Evolutionary conservation across 2,329 filamentous ascomycete species (phyloP).

Genomic region (Fusarium torulosum): DNA sequence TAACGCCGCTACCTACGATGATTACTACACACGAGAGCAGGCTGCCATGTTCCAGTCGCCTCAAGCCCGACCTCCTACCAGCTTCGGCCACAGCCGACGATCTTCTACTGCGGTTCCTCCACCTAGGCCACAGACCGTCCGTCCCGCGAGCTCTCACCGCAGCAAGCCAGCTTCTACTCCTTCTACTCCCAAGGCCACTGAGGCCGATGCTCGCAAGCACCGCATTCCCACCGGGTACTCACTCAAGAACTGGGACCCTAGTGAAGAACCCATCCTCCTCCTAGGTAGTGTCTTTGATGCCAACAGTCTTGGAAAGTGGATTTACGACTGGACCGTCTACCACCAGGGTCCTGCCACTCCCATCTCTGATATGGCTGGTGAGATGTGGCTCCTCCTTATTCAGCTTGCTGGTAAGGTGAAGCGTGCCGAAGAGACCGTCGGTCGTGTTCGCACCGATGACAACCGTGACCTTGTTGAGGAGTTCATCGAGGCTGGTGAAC

Average conservation of each 20-base stretch:
- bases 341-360: slow-evolving; percentile 84
- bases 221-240: slow-evolving; percentile 91
- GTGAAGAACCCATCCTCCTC: slow-evolving; percentile 92
- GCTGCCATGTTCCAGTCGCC: slow-evolving; percentile 57
- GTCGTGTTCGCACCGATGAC: slow-evolving; percentile 77
- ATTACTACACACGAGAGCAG: slow-evolving; percentile 54
- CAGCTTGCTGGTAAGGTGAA: slow-evolving; percentile 95
- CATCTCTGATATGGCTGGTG: slow-evolving; percentile 90
- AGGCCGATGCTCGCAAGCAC: slow-evolving; percentile 71
- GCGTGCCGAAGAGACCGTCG: slow-evolving; percentile 82
- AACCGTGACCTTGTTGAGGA: slow-evolving; percentile 87
- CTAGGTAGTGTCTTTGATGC: slow-evolving; percentile 96
- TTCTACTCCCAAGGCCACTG: slow-evolving; percentile 64
- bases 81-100: slow-evolving; percentile 60
- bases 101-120: slow-evolving; percentile 64
- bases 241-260: slow-evolving; percentile 98
- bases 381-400: slow-evolving; percentile 95
- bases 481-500: slow-evolving; percentile 89
- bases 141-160: slow-evolving; percentile 54
- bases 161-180: slow-evolving; percentile 49
- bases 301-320: slow-evolving; percentile 98
- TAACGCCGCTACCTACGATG: slow-evolving; percentile 50
- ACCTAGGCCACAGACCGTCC: slow-evolving; percentile 65
- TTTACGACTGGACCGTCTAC: slow-evolving; percentile 99
- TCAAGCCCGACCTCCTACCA: slow-evolving; percentile 56